These are phyloP conservation scores for Alternaria solani DNA, from an alignment of 2,329 filamentous ascomycete genomes.

Conservation along the genomic window DNA sequence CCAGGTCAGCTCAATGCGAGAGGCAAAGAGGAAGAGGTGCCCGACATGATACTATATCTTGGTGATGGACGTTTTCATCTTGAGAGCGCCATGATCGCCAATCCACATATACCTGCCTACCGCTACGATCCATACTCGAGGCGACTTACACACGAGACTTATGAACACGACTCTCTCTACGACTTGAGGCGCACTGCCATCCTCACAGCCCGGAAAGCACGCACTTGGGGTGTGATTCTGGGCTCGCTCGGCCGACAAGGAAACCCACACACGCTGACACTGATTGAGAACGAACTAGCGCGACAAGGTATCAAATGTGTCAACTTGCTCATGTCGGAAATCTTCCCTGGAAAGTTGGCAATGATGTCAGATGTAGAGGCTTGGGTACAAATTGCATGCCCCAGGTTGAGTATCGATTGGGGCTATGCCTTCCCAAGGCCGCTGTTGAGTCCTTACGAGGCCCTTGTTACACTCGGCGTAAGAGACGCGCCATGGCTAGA, in stretches of 20 bases:
- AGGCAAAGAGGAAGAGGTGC: constrained; percentile 55
- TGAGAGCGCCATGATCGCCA: constrained; percentile 99
- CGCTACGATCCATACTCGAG: constrained; percentile 96
- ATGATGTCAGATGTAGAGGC: constrained; percentile 94
- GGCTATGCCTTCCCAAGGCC: constrained; percentile 93
- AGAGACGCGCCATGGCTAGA: constrained; percentile 74
- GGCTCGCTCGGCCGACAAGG: constrained; percentile 93
- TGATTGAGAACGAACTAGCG: constrained; percentile 81
- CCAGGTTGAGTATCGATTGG: constrained; percentile 97
- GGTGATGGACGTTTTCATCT: constrained; percentile 95
- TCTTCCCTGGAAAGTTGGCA: constrained; percentile 93
- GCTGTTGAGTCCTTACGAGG: constrained; percentile 92
- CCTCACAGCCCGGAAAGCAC: constrained; percentile 73
- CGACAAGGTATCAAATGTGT: constrained; percentile 79
- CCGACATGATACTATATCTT: constrained; percentile 83
- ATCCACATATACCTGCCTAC: constrained; percentile 88
- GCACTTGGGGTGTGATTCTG: constrained; percentile 94
- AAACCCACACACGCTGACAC: constrained; percentile 87
- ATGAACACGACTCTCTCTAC: constrained; percentile 92
- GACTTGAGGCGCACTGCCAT: constrained; percentile 81
- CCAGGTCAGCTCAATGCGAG: constrained; percentile 52
- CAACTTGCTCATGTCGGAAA: constrained; percentile 88
- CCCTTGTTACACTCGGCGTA: constrained; percentile 84
- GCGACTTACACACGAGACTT: constrained; percentile 87
- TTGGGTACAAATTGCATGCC: constrained; percentile 98